Evolutionary conservation across 2,329 filamentous ascomycete species (phyloP), one percentile per base, ranked within the genome.

Genomic region (Thielaviopsis punctulata): DNA sequence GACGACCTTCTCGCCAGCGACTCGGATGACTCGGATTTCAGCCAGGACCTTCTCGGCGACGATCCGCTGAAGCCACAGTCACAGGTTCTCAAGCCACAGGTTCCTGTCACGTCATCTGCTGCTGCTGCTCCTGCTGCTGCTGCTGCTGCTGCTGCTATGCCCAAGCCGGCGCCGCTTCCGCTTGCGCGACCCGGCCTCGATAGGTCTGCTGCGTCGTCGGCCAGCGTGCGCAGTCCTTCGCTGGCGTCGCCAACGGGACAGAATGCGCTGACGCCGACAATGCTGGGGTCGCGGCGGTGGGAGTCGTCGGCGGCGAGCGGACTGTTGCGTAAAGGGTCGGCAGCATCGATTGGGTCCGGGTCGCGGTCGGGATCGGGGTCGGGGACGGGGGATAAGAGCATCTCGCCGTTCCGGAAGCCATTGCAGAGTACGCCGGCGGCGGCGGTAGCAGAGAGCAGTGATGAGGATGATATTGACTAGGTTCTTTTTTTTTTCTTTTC

Each of bases 281-380:
- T 62, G 54, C 73, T 64, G 13, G 72, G 59, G 54, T 68, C 50
- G 48, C 56, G 41, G 67, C 64, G 15, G 59, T 61, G 60, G 61
- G 48, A 63, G 63, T 48, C 69, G 65, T 63, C 64, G 3, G 63
- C 66, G 52, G 69, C 68, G 15, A 71, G 67, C 55, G 68, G 69
- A 30, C 61, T 71, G 61, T 57, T 71, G 45, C 62, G 67, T 30
- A 66, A 67, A 55, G 64, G 64, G 54, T 52, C 55, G 33, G 56
- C 54, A 8, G 50, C 55, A 58, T 60, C 43, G 56, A 58, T 41
- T 58, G 57, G 51, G 22, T 41, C 18, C 19, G 45, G n/a, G 49
- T 43, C 46, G 12, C 45, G 53, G 57, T 51, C 30, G 54, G 45
- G 46, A 54, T 25, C 58, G 60, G 12, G 58, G 59, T 51, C 22